phyloP scores from a whole-genome alignment of 306 rosid species.

The Crotalaria pallida region DNA sequence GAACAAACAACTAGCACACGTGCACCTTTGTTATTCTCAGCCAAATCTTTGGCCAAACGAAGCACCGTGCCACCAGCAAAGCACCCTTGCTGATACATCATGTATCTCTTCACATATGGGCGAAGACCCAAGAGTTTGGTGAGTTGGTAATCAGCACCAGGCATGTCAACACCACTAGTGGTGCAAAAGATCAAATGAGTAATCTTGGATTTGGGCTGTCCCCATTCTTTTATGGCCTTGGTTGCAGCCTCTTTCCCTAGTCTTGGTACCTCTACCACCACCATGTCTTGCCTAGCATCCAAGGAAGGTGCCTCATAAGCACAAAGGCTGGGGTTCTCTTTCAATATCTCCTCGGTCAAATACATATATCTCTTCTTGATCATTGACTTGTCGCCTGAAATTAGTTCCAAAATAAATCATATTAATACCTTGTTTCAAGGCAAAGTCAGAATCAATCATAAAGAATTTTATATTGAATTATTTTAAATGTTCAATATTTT shows the following conservation, averaged over 20 bases:
- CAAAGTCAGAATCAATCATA: not conserved
- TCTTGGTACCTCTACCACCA: slow-evolving; percentile 59
- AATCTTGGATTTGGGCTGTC: slow-evolving; percentile 59
- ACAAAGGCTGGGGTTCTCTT: slow-evolving; percentile 34
- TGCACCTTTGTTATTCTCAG: slow-evolving; percentile 29
- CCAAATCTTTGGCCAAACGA: slow-evolving; percentile 33
- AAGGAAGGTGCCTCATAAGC: slow-evolving; percentile 63
- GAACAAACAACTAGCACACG: slow-evolving; percentile 31
- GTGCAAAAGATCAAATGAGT: slow-evolving; percentile 71
- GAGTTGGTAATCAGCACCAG: slow-evolving; percentile 64
- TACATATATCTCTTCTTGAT: slow-evolving; percentile 29
- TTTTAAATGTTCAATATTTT: not conserved
- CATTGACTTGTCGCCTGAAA: slow-evolving; percentile 44
- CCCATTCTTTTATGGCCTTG: slow-evolving; percentile 43
- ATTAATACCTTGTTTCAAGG: not conserved
- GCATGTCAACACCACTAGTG: slow-evolving; percentile 80
- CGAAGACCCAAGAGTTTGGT: slow-evolving; percentile 68
- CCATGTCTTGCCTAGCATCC: slow-evolving; percentile 72
- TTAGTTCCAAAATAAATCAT: not conserved
- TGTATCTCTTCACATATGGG: slow-evolving; percentile 57
- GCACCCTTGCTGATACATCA: slow-evolving; percentile 63
- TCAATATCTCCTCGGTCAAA: slow-evolving; percentile 16
- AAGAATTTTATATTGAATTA: not conserved
- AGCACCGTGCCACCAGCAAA: slow-evolving; percentile 34
- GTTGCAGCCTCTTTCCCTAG: slow-evolving; percentile 69